A percentile compares a stretch with the other conserved stretches of the same genome.
Evolutionary conservation across 108 stramenopile species (phyloP).

Genomic region (Nitzschia palea): DNA sequence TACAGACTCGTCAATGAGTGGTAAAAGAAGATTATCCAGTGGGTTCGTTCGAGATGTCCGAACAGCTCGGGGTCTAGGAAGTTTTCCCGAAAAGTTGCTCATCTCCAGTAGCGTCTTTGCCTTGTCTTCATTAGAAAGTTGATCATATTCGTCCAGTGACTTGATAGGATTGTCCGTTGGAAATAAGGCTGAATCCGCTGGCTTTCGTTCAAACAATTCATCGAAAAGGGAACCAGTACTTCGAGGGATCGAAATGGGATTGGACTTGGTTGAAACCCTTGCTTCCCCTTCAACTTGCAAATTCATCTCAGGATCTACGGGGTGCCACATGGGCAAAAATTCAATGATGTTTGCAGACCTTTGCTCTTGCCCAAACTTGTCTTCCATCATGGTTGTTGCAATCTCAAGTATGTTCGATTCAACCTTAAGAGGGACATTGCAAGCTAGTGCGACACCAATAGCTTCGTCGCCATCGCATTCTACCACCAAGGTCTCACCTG

Average conservation of each 20-base stretch:
- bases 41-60: conserved; percentile 29
- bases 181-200: conserved; percentile 36
- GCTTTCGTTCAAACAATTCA: conserved; percentile 17
- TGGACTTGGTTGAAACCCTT: conserved; percentile 16
- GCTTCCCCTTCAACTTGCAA: conserved; percentile 62
- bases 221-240: conserved; percentile 54
- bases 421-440: conserved; percentile 49
- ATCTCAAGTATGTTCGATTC: conserved; percentile 60
- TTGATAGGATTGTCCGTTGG: conserved; percentile 72
- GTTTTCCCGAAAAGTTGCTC: conserved; percentile 63
- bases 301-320: conserved; percentile 32
- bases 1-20: conserved; percentile 79
- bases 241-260: conserved; percentile 60
- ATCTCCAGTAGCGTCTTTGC: conserved; percentile 65
- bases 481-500: conserved; percentile 69
- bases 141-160: conserved; percentile 68
- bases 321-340: conserved; percentile 38
- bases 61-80: conserved; percentile 71
- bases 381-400: conserved; percentile 2
- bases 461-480: conserved; percentile 91
- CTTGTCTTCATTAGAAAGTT: conserved; percentile 62
- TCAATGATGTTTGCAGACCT: conserved; percentile 15
- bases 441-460: conserved; percentile 75
- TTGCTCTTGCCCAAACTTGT: not conserved
- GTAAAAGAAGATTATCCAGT: conserved; percentile 77